Evolutionary conservation across 2,329 filamentous ascomycete species (phyloP).

Genomic region (Apiospora kogelbergensis): DNA sequence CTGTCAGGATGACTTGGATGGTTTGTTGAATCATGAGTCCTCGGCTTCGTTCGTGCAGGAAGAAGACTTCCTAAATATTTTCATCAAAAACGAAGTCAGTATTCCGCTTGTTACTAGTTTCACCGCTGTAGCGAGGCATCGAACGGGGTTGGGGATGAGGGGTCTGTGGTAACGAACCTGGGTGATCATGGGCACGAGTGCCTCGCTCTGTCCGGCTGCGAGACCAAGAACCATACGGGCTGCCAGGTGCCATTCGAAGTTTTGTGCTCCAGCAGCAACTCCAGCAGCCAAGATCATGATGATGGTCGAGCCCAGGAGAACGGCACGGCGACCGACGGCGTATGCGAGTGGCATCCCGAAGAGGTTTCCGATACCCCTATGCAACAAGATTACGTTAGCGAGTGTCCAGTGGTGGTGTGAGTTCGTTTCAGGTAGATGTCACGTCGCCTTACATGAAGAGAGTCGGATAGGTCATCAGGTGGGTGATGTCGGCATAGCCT

Average conservation of each 20-base stretch:
- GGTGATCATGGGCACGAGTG: conserved; percentile 40
- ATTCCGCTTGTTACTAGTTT: not conserved
- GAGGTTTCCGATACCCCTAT: conserved; percentile 32
- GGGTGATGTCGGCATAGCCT: conserved; percentile 38
- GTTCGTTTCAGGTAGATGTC: too few species aligned
- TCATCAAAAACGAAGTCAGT: not conserved
- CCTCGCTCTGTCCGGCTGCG: conserved; percentile 42
- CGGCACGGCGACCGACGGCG: conserved; percentile 33
- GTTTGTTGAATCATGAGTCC: conserved; percentile 42
- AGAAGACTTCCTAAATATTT: conserved; percentile 37
- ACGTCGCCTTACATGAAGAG: conserved; percentile 20
- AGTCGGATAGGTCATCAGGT: conserved; percentile 34
- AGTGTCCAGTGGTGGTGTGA: not conserved
- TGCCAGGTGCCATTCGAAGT: conserved; percentile 37
- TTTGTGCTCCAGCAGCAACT: conserved; percentile 27
- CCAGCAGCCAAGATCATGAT: conserved; percentile 29
- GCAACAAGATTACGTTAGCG: not conserved
- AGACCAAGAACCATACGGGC: conserved; percentile 38
- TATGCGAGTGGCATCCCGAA: conserved; percentile 35
- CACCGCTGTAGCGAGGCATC: not conserved
- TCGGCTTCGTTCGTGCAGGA: conserved; percentile 41
- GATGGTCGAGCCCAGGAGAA: conserved; percentile 30
- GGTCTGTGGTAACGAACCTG: conserved; percentile 15
- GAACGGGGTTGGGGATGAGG: not conserved
- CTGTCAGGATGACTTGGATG: conserved; percentile 37